Percentiles rank a stretch among this genome's conserved stretches.
Evolutionary conservation across 1,139 yeast genomes (phyloP).

Genomic region (Candida sanyaensis): DNA sequence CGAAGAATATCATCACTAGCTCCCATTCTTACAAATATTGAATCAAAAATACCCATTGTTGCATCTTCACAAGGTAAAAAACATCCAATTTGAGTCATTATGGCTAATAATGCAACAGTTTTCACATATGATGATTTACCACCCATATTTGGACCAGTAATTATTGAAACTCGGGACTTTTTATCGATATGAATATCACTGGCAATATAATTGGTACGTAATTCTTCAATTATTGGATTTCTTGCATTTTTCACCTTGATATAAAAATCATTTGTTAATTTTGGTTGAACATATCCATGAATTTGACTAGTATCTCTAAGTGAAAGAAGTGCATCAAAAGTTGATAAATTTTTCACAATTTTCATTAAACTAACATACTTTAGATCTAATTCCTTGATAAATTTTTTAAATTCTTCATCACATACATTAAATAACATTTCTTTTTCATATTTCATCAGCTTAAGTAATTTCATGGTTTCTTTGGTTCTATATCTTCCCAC

Average conservation of each 20-base stretch:
- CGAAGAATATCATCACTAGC: constrained; percentile 68
- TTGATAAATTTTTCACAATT: constrained; percentile 55
- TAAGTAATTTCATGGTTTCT: constrained; percentile 48
- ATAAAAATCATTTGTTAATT: constrained; percentile 46
- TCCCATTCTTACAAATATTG: constrained; percentile 65
- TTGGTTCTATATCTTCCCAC: constrained; percentile 78
- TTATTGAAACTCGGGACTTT: constrained; percentile 53
- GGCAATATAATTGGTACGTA: constrained; percentile 59
- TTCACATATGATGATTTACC: constrained; percentile 73
- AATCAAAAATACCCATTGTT: constrained; percentile 58
- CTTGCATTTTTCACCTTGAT: constrained; percentile 62
- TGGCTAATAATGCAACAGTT: constrained; percentile 58
- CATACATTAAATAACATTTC: constrained; percentile 60
- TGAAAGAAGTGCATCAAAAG: constrained; percentile 75
- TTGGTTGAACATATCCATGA: constrained; percentile 57
- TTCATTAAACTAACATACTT: constrained; percentile 53
- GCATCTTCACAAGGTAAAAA: constrained; percentile 46
- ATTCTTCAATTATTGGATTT: constrained; percentile 77
- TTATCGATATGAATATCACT: constrained; percentile 60
- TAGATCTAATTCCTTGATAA: constrained; percentile 44
- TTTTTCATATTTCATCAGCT: constrained; percentile 58
- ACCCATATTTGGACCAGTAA: constrained; percentile 71
- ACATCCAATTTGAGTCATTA: constrained; percentile 56
- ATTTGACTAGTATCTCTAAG: constrained; percentile 60
- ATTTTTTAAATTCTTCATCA: constrained; percentile 57